Percentiles rank a stretch among this genome's conserved stretches.
These are phyloP conservation scores for Solanum lycopersicoides DNA, from an alignment of 257 asterid genomes.

Conservation along the genomic window DNA sequence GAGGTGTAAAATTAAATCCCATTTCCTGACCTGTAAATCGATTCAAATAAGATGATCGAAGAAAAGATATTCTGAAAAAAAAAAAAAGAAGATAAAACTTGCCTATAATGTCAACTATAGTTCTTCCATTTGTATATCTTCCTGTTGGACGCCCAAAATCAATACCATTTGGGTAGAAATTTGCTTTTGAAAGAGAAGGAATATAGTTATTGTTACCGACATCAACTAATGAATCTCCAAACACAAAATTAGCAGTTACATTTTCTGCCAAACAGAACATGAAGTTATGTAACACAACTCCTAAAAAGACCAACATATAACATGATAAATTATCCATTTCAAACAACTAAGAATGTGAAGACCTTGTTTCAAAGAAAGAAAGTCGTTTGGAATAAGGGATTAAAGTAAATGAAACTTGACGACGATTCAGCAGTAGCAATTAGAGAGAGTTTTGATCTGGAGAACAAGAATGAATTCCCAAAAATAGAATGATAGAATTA, in stretches of 20 bases:
- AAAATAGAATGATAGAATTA: background rate
- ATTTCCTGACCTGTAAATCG: conserved; percentile 37
- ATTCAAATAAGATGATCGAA: background rate
- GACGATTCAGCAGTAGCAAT: background rate
- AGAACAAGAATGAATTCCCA: background rate
- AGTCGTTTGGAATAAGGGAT: background rate
- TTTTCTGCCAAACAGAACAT: background rate
- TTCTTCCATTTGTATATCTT: conserved; percentile 67
- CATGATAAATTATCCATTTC: background rate
- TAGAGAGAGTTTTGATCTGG: background rate
- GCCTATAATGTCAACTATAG: conserved; percentile 69
- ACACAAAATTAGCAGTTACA: conserved; percentile 43
- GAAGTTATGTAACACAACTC: background rate
- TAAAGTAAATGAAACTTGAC: background rate
- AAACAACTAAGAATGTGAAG: background rate
- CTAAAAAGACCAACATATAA: background rate
- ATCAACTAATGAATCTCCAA: conserved; percentile 84
- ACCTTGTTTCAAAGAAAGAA: background rate
- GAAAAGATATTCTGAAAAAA: background rate
- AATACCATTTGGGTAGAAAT: conserved; percentile 63
- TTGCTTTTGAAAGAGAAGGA: conserved; percentile 55
- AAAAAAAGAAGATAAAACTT: conserved; percentile 5
- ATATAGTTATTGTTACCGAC: conserved; percentile 72
- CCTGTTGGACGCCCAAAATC: conserved; percentile 74
- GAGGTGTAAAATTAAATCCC: conserved; percentile 52